phyloP scores from a whole-genome alignment of 1,284 basidiomycete genomes.

The Polyporus tsugae region DNA sequence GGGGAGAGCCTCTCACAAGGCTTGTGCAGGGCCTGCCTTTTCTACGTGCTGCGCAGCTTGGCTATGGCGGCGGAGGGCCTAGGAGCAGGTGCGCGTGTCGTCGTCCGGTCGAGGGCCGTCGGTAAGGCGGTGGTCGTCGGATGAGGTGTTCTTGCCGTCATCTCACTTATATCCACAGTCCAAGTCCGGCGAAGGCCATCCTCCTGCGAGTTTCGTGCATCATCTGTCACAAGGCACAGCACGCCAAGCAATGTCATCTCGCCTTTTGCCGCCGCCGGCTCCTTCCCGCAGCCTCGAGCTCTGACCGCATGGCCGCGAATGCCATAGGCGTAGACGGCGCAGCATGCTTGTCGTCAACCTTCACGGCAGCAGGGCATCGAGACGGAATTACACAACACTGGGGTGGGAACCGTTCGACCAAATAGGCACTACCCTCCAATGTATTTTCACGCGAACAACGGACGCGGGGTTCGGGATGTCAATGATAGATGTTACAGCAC shows the following conservation, averaged over 20 bases:
- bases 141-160: neutral
- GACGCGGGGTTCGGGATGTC: neutral
- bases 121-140: neutral
- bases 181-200: neutral
- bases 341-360: neutral
- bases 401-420: neutral
- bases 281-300: neutral
- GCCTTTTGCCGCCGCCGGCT: neutral
- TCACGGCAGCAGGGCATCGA: neutral
- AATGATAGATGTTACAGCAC: neutral
- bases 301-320: neutral
- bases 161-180: constrained; percentile 4
- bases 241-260: neutral
- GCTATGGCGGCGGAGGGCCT: neutral
- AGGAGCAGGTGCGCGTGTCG: neutral
- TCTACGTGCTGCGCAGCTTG: constrained; percentile 7
- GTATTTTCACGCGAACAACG: neutral
- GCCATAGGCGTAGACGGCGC: neutral
- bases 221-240: constrained; percentile 5
- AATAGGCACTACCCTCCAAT: neutral
- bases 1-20: neutral
- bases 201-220: neutral
- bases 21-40: neutral
- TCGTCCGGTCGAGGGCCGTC: constrained; percentile 10
- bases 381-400: neutral